These are phyloP conservation scores for Pyronema omphalodes DNA, from an alignment of 495 filamentous ascomycete species.

Conservation along the genomic window DNA sequence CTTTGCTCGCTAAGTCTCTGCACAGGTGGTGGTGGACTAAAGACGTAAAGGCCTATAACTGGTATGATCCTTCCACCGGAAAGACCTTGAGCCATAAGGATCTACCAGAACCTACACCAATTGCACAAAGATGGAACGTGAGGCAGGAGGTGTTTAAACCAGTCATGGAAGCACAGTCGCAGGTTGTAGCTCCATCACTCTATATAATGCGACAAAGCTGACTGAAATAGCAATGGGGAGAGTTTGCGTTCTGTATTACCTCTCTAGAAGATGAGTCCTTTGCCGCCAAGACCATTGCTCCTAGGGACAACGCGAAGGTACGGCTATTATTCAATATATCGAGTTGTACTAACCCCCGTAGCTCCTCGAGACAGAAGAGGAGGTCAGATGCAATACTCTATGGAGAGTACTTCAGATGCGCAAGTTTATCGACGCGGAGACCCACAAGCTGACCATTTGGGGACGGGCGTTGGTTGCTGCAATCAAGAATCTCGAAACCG, in stretches of 20 bases:
- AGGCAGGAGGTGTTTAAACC: slow-evolving; percentile 34
- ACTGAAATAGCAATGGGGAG: slow-evolving; percentile 31
- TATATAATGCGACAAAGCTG: not conserved
- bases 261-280: slow-evolving; percentile 47
- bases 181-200: not conserved
- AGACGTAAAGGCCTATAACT: slow-evolving; percentile 55
- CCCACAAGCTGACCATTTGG: slow-evolving; percentile 69
- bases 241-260: slow-evolving; percentile 37
- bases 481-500: slow-evolving; percentile 39
- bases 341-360: slow-evolving; percentile 19
- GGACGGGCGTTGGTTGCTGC: slow-evolving; percentile 57
- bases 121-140: slow-evolving; percentile 59
- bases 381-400: slow-evolving; percentile 56
- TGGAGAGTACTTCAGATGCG: slow-evolving; percentile 83
- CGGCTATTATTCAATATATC: not conserved
- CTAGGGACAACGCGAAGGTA: slow-evolving; percentile 28
- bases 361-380: slow-evolving; percentile 40
- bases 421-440: slow-evolving; percentile 53
- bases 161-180: slow-evolving; percentile 26
- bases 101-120: slow-evolving; percentile 37
- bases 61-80: slow-evolving; percentile 59
- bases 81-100: slow-evolving; percentile 47
- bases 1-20: slow-evolving; percentile 55
- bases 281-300: slow-evolving; percentile 41
- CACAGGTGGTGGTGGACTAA: slow-evolving; percentile 65